Base-by-base conservation (phyloP, 441 rosid genomes). In the Melastoma candidum region DNA sequence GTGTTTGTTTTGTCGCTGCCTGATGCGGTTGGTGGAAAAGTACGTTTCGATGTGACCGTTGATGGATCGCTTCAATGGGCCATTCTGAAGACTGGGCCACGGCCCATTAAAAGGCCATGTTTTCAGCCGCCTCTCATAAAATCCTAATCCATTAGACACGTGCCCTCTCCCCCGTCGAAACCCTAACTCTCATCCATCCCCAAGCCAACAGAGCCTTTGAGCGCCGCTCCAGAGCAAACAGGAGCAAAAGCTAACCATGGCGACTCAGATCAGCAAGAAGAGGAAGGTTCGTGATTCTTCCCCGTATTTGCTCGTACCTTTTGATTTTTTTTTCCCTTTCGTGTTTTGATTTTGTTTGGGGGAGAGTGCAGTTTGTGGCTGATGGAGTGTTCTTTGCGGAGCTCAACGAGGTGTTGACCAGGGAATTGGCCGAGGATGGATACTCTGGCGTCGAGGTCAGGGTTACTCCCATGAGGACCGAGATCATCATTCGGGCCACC, bases 201-300 rank as follows among this genome's bases (percentile, higher is more conserved):
- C 5, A 32, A 3, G 8, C 41, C 8, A 32, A 32, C 41, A 29
- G 3, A 29, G 7, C 36, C 22, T 29, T 6, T 3, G 36, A 29
- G 5, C 36, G 36, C 36, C 36, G 36, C 36, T 29, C 36, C 1
- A 29, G 5, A 29, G 36, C 36, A 32, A 8, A 4, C 41, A 32
- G 41, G 8, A 32, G 7, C 41, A 3, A 3, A 17, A 69, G 72
- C 2, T 64, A 11, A 26, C 10, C 51, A 83, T 80, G 90, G 75
- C 90, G 22, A 60, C 81, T 49, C 90, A 83, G 63, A 80, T 83
- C 67, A 83, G 90, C 68, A 80, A 83, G 81, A 83, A 83, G 69
- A 81, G 84, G 57, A 83, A 83, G 72, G 90, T 75, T 44, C 24
- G 48, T 12, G 8, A 14, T 43, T 11, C 27, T 24, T 27, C 36